phyloP scores from a whole-genome alignment of 2,329 filamentous ascomycete genomes.

The Cladosporium sphaerospermum region DNA sequence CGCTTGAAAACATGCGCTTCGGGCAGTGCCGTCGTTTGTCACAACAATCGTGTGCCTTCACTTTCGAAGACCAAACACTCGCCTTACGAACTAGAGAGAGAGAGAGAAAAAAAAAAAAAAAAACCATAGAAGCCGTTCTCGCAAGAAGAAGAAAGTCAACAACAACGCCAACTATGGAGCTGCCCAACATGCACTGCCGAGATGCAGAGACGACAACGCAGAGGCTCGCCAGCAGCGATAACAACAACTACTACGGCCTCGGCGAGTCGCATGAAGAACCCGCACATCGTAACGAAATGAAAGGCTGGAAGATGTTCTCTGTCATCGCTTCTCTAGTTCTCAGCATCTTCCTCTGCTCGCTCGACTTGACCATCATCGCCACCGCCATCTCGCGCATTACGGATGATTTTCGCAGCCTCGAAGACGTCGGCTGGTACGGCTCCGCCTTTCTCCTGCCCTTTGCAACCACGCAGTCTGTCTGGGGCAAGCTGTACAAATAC shows the following conservation, averaged over 20 bases:
- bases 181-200: not conserved
- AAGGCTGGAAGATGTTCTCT: constrained; percentile 3
- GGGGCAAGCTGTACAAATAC: constrained; percentile 25
- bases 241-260: not conserved
- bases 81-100: too few species aligned
- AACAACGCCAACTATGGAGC: not conserved
- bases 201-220: not conserved
- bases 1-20: not conserved
- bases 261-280: not conserved
- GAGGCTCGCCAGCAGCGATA: not conserved
- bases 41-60: not conserved
- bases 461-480: constrained; percentile 28
- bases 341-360: constrained; percentile 27
- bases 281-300: not conserved
- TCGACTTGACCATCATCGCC: constrained; percentile 33
- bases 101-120: not conserved
- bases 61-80: not conserved
- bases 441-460: constrained; percentile 33
- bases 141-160: too few species aligned
- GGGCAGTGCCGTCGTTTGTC: not conserved
- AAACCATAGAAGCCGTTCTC: not conserved
- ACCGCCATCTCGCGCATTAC: constrained; percentile 45
- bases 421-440: constrained; percentile 44
- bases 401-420: constrained; percentile 41
- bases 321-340: constrained; percentile 11